These are phyloP conservation scores for Populus tomentosa DNA, from an alignment of 441 rosid species.

Conservation along the genomic window DNA sequence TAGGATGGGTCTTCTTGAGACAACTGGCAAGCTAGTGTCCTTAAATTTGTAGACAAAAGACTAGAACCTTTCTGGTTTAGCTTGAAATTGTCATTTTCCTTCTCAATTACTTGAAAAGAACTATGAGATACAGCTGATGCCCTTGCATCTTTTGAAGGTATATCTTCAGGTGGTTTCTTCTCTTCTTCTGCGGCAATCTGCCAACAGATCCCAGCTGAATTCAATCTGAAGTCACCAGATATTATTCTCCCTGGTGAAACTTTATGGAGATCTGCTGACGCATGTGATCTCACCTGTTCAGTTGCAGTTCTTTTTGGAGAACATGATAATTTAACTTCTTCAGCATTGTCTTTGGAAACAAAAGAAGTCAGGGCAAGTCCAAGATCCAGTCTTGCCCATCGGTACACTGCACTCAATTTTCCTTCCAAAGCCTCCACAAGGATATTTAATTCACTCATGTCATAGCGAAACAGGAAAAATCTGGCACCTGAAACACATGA, in stretches of 20 bases:
- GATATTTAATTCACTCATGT: constrained; percentile 71
- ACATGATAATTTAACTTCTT: constrained; percentile 35
- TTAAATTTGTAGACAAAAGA: constrained; percentile 27
- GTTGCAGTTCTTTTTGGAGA: constrained; percentile 30
- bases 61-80: constrained; percentile 23
- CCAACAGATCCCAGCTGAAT: constrained; percentile 20
- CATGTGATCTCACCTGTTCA: constrained; percentile 36
- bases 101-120: constrained; percentile 22
- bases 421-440: constrained; percentile 98
- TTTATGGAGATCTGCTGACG: constrained; percentile 28
- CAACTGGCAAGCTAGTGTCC: constrained; percentile 27
- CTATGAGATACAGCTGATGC: constrained; percentile 28
- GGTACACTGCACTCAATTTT: constrained; percentile 84
- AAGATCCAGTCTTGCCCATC: constrained; percentile 97
- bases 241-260: constrained; percentile 36
- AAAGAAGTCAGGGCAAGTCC: constrained; percentile 79
- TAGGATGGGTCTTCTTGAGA: constrained; percentile 37
- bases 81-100: constrained; percentile 17
- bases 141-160: constrained; percentile 28
- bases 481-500: constrained; percentile 64
- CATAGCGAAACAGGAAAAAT: constrained; percentile 84
- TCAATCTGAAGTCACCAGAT: constrained; percentile 23
- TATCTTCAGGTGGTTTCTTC: constrained; percentile 30
- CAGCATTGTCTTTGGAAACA: constrained; percentile 39
- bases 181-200: constrained; percentile 24